Percentiles rank a stretch among this genome's conserved stretches.
phyloP scores from a whole-genome alignment of 352 stramenopile genomes.

The Globisporangium okanoganense region DNA sequence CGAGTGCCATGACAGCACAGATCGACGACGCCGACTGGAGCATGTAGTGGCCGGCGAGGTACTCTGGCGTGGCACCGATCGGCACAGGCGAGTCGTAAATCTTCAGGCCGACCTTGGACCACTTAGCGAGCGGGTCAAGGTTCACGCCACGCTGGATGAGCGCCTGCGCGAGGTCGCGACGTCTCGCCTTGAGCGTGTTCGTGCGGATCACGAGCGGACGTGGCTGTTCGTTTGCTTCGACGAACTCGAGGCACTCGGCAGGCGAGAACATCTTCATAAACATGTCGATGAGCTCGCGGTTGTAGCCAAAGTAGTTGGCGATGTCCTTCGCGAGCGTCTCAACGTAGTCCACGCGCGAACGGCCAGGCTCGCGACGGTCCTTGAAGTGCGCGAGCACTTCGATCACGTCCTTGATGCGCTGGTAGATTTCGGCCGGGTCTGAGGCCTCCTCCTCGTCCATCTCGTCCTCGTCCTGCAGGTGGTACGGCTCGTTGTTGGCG shows the following conservation, averaged over 20 bases:
- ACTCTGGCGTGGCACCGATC: constrained; percentile 99
- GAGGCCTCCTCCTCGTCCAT: constrained; percentile 55
- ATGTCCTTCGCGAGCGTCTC: constrained; percentile 92
- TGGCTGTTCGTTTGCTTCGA: constrained; percentile 97
- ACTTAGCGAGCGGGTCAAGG: constrained; percentile 97
- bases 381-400: constrained; percentile 96
- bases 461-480: constrained; percentile 78
- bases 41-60: constrained; percentile 99
- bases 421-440: constrained; percentile 86
- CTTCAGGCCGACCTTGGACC: constrained; percentile 99
- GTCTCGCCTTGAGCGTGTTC: constrained; percentile 99
- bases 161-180: constrained; percentile 97
- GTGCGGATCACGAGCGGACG: constrained; percentile 98
- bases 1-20: constrained; percentile 97
- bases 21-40: constrained; percentile 98
- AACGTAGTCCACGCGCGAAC: constrained; percentile 95
- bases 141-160: constrained; percentile 99
- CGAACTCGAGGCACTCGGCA: constrained; percentile 97
- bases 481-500: constrained; percentile 78
- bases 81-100: constrained; percentile 98
- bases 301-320: constrained; percentile 97
- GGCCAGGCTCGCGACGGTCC: constrained; percentile 86
- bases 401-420: constrained; percentile 93
- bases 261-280: constrained; percentile 97
- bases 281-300: constrained; percentile 97